Base-by-base conservation (phyloP, 2,329 filamentous ascomycete genomes). In the Whalleya microplaca region DNA sequence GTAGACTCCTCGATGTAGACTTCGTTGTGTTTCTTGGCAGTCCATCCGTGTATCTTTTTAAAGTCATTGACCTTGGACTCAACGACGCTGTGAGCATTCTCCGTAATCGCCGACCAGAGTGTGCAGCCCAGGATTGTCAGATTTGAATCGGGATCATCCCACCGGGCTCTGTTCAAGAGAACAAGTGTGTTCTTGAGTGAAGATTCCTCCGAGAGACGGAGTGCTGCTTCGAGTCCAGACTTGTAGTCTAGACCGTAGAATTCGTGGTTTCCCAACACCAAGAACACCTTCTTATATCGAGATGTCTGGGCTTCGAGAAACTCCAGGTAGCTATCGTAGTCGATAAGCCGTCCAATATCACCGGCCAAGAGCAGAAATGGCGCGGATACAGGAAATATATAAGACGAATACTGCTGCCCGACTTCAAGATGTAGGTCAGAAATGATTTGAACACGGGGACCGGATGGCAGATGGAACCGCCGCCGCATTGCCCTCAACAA, bases 71-170 rank as follows among this genome's bases (percentile, higher is more conserved):
- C 72, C 55, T 73, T 79, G 32, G 68, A 67, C 21, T 70, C 45
- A 14, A 86, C 78, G 3, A 76, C 64, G 0, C 68, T 66, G 10
- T 63, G 69, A 3, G 72, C 71, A 4, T 75, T 68, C 0, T 72
- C 59, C 0, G 79, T 73, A 5, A 87, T 75, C 0, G 69, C 61
- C 1, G 82, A 84, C 80, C 83, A 85, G 0, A 87, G 72, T 1
- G 83, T 84, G 59, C 81, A 85, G 5, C 84, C 84, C 1, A 87
- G 68, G 2, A 87, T 69, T 2, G 77, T 81, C n/a, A 84, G 50
- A 21, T 66, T 66, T 0, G 77, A 76, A 1, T 69, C 68, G 1
- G 72, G 66, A 18, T 76, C 61, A 45, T 80, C 76, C 59, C 73
- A 77, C 6, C 75, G 63, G 18, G 68, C 69, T 18, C 73, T 72